Percentiles rank a stretch among this genome's conserved stretches.
phyloP scores from a whole-genome alignment of 2,329 filamentous ascomycete genomes.

The Nemania sp. region DNA sequence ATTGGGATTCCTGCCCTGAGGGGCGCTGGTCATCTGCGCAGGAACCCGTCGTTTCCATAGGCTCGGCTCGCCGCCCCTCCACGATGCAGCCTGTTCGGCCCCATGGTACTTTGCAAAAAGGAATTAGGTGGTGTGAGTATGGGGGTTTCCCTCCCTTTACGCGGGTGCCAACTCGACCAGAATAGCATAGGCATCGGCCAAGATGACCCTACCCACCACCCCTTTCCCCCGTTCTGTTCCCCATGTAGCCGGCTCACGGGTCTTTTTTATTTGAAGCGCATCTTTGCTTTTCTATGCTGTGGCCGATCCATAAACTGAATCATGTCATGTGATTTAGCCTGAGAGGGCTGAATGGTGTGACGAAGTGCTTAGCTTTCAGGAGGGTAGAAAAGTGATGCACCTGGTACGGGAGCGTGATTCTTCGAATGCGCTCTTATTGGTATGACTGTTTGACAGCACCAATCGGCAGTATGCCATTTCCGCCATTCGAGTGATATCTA shows the following conservation, averaged over 20 bases:
- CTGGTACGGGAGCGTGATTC: too few species aligned
- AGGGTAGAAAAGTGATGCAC: background rate
- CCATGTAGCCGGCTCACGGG: background rate
- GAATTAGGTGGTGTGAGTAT: too few species aligned
- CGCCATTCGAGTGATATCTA: too few species aligned
- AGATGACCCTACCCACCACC: conserved; percentile 4
- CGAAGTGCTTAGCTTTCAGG: background rate
- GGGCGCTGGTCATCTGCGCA: conserved; percentile 42
- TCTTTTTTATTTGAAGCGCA: background rate
- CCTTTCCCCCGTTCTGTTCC: background rate
- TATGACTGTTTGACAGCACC: too few species aligned
- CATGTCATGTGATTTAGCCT: conserved; percentile 2
- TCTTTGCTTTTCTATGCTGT: background rate
- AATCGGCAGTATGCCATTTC: too few species aligned
- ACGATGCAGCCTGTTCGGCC: too few species aligned
- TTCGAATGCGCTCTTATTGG: too few species aligned
- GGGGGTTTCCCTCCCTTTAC: conserved; percentile 1
- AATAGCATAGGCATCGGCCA: conserved; percentile 13
- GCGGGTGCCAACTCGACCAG: too few species aligned
- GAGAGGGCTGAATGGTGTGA: conserved; percentile 1
- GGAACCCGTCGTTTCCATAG: conserved; percentile 42
- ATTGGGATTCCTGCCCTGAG: conserved; percentile 24
- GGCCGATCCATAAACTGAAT: conserved; percentile 7
- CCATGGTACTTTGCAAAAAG: too few species aligned
- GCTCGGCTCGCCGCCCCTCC: conserved; percentile 25